Conservation (phyloP, 2,329 filamentous ascomycete genomes). For the Domatiomyces globalis region DNA sequence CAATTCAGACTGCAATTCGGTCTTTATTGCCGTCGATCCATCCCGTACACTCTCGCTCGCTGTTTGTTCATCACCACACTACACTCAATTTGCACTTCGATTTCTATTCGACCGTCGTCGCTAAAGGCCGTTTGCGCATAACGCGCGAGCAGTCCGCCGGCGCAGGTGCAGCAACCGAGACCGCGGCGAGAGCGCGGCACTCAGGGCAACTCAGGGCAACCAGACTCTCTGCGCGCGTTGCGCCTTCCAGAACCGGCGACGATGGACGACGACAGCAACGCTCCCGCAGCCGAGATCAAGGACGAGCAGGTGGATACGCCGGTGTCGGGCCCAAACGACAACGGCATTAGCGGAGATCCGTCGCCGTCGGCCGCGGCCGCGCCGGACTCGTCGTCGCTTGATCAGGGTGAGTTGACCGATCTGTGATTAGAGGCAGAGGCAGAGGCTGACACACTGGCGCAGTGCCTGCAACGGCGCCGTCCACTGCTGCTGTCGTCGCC, state of each 20-base stretch:
- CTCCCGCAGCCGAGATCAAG: background rate
- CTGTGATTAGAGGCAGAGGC: background rate
- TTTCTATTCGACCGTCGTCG: background rate
- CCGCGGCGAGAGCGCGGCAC: background rate
- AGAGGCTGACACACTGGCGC: background rate
- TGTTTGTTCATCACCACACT: background rate
- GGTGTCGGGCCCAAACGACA: background rate
- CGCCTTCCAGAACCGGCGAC: background rate
- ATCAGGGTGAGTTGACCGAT: background rate
- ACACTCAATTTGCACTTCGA: background rate
- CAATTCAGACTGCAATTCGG: background rate
- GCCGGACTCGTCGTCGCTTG: background rate
- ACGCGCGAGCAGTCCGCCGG: too few relatives aligned
- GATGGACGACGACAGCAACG: background rate
- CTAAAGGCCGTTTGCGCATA: background rate
- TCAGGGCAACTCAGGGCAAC: background rate
- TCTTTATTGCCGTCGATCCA: background rate
- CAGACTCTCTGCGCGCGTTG: background rate
- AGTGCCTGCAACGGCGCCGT: background rate
- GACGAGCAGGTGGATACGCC: background rate
- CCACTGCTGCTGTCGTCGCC: too few relatives aligned
- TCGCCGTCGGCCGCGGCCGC: too few relatives aligned
- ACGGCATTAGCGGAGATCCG: background rate
- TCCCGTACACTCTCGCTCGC: too few relatives aligned
- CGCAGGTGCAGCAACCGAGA: background rate